Evolutionary conservation across 768 basidiomycete genomes (phyloP).

Genomic region (Boletus bicolor): DNA sequence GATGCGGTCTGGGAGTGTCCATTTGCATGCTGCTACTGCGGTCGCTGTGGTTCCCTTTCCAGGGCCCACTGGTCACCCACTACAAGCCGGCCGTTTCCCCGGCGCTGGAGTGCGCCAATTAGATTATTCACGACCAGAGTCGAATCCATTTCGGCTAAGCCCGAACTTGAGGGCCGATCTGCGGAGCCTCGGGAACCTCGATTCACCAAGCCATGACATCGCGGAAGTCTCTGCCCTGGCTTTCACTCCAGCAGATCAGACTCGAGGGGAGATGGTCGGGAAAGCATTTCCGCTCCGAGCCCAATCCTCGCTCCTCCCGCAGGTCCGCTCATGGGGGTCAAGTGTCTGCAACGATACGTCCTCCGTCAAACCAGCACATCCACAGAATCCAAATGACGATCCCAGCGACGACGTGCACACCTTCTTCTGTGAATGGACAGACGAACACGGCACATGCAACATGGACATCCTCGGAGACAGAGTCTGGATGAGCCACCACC

Average conservation of each 20-base stretch:
- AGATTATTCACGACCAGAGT: background rate
- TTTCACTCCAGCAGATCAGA: background rate
- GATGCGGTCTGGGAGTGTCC: background rate
- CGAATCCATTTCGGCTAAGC: background rate
- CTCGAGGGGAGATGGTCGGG: conserved; percentile 8
- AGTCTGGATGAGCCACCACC: conserved; percentile 26
- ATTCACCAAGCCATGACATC: background rate
- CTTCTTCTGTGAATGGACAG: conserved; percentile 22
- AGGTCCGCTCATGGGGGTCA: background rate
- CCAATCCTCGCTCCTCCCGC: background rate
- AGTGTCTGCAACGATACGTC: background rate
- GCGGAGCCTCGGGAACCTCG: background rate
- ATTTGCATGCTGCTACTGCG: background rate
- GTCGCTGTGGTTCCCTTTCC: background rate
- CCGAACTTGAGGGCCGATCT: background rate
- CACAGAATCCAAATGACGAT: conserved; percentile 1
- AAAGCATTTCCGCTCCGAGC: background rate
- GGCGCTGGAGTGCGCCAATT: background rate
- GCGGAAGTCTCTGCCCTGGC: background rate
- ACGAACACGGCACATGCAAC: conserved; percentile 19
- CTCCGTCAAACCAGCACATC: background rate
- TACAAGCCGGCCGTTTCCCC: background rate
- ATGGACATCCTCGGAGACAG: conserved; percentile 17
- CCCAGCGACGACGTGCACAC: conserved; percentile 1
- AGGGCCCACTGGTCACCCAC: background rate